Evolutionary conservation across 2,329 filamentous ascomycete genomes (phyloP), one percentile per base, ranked within the genome.

Genomic region (Lanzia echinophila): DNA sequence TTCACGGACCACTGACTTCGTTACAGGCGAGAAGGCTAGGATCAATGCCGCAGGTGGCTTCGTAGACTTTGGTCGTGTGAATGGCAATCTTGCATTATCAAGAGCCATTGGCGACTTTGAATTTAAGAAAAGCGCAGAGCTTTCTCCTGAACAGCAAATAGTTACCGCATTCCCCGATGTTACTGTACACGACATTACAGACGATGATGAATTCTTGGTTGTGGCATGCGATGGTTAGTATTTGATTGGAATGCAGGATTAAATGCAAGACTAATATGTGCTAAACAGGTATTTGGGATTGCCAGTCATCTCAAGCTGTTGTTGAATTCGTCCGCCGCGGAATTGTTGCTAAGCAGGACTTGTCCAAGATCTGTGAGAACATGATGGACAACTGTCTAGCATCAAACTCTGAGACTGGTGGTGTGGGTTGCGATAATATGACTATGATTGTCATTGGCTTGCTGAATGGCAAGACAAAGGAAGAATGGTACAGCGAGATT

Each of bases 381-480:
- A 96, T 99, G 90, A 99, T 99, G 94, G 92, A 99, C 77, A 99
- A 97, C 76, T 99, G 94, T 70, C 79, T 99, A 61, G 91, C 94
- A 39, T 95, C 91, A 58, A 97, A 95, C 80, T 96, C 91, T 62
- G 94, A 99, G 74, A 96, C 92, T 32, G 94, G 94, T 53, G 94
- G 94, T 60, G 92, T 99, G 58, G 94, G 94, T 58, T 99, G 94
- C 72, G 94, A 99, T 77, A 99, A 99, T 78, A 99, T 99, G 94
- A 99, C 94, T 63, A 97, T 99, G 87, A 77, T 86, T 64, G 81
- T 99, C 62, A 76, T 99, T 67, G 94, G 87, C 62, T 83, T 99
- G 69, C 81, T 99, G 63, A 83, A 88, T 67, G 94, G 92, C 71
- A 90, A 88, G 79, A 88, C 84, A 65, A 95, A 95, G 81, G 91